Base-by-base conservation (phyloP, 164 flowering plant genomes). In the Chimonanthus salicifolius region DNA sequence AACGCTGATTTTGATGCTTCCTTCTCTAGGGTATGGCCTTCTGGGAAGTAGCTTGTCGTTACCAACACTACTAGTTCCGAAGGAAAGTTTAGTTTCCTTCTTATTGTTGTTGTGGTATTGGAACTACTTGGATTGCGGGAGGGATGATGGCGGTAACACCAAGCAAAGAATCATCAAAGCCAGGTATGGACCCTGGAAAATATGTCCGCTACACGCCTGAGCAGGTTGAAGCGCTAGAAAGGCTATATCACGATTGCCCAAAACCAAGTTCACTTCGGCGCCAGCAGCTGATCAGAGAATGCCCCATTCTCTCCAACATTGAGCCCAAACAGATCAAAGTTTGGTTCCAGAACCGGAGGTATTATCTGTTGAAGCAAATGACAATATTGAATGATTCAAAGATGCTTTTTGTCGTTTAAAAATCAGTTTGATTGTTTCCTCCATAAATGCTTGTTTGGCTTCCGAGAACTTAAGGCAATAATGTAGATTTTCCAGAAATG, bases 281-380 rank as follows among this genome's bases (percentile, higher is more conserved):
- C 44, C 99, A 95, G 72, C 99, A 95, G 88, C 84, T 95, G n/a
- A 93, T 95, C 50, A 79, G 99, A 9, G 99, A 93, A 72, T 95
- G 99, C 68, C 96, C 98, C 0, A 95, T 95, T 73, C 92, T 95
- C 80, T 89, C 94, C 62, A 86, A 95, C 78, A 95, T 95, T 49
- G 99, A 95, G 84, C 92, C 98, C 18, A 95, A 91, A 71, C 99
- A 95, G 78, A 95, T 95, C 77, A 95, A 95, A 85, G 99, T 95
- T 74, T 95, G 99, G 99, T 95, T 95, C 79, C 99, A 95, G 80
- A 95, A 95, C 72, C 82, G 99, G 79, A 90, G 99, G 99, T 95
- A 81, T 58, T 11, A 20, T 4, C 45, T 54, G 3, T 54, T 10
- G 13, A 1, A 51, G 4, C 10, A 51, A 1, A 51, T 8, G 15